Percentiles rank a stretch among this genome's conserved stretches.
These are phyloP conservation scores for Fraxinus platypoda DNA, from an alignment of 305 asterid genomes.

Conservation along the genomic window DNA sequence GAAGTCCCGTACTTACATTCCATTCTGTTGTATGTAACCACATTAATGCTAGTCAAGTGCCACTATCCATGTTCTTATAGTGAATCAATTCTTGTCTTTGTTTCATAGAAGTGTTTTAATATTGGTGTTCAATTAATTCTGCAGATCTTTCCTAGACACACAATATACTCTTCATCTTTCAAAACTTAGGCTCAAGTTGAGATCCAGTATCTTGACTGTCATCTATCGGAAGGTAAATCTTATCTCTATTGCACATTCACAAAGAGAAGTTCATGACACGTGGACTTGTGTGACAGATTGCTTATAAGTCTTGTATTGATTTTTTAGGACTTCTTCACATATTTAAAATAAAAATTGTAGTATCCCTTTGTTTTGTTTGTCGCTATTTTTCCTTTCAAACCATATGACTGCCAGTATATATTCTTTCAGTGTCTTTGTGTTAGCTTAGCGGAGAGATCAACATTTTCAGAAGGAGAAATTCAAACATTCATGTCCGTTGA, in stretches of 20 bases:
- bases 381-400: neutral
- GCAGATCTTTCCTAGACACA: conserved; percentile 97
- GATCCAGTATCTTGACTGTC: conserved; percentile 84
- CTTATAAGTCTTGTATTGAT: neutral
- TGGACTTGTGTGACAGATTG: neutral
- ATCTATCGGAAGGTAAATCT: conserved; percentile 76
- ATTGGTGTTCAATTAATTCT: conserved; percentile 20
- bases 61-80: conserved; percentile 5
- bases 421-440: conserved; percentile 69
- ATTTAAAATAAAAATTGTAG: conserved; percentile 1
- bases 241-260: neutral
- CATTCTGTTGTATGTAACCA: neutral
- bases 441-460: conserved; percentile 87
- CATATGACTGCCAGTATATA: conserved; percentile 7
- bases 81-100: neutral
- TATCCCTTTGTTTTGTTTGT: neutral
- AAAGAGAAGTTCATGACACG: conserved; percentile 2
- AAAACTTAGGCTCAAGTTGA: conserved; percentile 78
- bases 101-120: conserved; percentile 17
- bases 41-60: neutral
- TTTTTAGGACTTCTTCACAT: conserved; percentile 1
- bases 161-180: conserved; percentile 83
- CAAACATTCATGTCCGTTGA: conserved; percentile 99
- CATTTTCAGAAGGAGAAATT: conserved; percentile 98
- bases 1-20: neutral